Percentiles rank a stretch among this genome's conserved stretches.
phyloP scores from a whole-genome alignment of 2,329 filamentous ascomycete species.

The Botrytis medusae region DNA sequence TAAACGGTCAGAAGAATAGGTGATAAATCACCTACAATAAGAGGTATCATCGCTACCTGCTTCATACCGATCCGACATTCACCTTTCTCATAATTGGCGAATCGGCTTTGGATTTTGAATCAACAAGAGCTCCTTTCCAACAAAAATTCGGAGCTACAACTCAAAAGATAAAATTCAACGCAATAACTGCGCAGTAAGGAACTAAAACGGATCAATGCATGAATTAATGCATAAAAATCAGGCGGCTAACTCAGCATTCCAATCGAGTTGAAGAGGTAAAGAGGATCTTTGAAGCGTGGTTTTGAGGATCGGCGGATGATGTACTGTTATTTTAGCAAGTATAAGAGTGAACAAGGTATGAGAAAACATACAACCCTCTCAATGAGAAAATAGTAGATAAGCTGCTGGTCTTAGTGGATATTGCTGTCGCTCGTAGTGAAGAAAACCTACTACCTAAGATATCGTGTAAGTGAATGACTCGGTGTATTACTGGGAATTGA shows the following conservation, averaged over 20 bases:
- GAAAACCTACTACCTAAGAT: not conserved
- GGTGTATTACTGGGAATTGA: too few species aligned
- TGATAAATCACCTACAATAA: slow-evolving; percentile 48
- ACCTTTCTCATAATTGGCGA: slow-evolving; percentile 54
- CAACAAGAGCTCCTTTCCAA: not conserved
- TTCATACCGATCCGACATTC: slow-evolving; percentile 63
- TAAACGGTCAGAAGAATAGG: not conserved
- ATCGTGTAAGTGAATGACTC: not conserved
- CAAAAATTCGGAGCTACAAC: slow-evolving; percentile 29
- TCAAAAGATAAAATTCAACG: slow-evolving; percentile 62
- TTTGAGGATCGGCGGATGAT: slow-evolving; percentile 57
- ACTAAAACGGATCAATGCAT: slow-evolving; percentile 27
- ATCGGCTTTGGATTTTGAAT: slow-evolving; percentile 42
- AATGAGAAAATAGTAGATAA: slow-evolving; percentile 65
- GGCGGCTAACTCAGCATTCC: slow-evolving; percentile 50
- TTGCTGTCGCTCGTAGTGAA: not conserved
- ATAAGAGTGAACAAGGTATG: not conserved
- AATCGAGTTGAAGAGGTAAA: slow-evolving; percentile 62
- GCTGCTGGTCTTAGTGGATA: slow-evolving; percentile 25
- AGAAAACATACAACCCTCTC: slow-evolving; percentile 54
- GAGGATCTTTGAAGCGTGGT: slow-evolving; percentile 53
- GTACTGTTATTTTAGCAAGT: slow-evolving; percentile 28
- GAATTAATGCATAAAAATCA: not conserved
- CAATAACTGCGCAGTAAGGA: slow-evolving; percentile 46
- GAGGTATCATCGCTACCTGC: slow-evolving; percentile 56